phyloP scores from a whole-genome alignment of 2,329 filamentous ascomycete genomes.

The Sarocladium kiliense region DNA sequence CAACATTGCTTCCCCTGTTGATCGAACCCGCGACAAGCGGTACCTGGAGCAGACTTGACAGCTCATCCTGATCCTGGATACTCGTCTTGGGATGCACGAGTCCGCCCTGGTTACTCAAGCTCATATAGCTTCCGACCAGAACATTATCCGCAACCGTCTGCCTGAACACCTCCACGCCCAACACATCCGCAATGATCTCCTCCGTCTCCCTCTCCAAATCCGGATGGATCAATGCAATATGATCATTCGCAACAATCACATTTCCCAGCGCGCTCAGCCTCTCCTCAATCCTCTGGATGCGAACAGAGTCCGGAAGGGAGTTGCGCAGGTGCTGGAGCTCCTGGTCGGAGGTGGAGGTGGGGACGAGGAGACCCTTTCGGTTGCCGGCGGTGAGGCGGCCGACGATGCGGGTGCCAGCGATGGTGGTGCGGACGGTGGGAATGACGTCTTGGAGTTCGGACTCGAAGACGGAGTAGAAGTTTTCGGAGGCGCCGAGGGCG shows the following conservation, averaged over 20 bases:
- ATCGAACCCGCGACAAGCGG: slow-evolving; percentile 91
- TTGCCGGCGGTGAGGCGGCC: slow-evolving; percentile 94
- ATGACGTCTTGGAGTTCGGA: slow-evolving; percentile 96
- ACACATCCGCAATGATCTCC: slow-evolving; percentile 94
- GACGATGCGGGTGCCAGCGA: slow-evolving; percentile 93
- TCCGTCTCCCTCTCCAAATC: slow-evolving; percentile 97
- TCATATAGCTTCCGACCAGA: slow-evolving; percentile 94
- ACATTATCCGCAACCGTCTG: slow-evolving; percentile 98
- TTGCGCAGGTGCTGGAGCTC: slow-evolving; percentile 97
- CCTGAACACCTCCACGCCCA: slow-evolving; percentile 83
- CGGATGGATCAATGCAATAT: slow-evolving; percentile 92
- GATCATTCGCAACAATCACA: slow-evolving; percentile 94
- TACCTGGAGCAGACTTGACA: slow-evolving; percentile 88
- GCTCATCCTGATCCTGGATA: slow-evolving; percentile 97
- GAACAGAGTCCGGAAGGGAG: slow-evolving; percentile 82
- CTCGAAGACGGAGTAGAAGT: slow-evolving; percentile 99
- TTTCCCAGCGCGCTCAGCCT: slow-evolving; percentile 92
- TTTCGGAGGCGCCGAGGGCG: slow-evolving; percentile 91
- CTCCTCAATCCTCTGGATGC: slow-evolving; percentile 97
- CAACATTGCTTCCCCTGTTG: slow-evolving; percentile 87
- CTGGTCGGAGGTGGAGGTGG: slow-evolving; percentile 94
- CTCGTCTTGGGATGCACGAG: slow-evolving; percentile 96
- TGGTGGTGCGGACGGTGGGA: slow-evolving; percentile 93
- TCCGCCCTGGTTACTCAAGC: slow-evolving; percentile 89
- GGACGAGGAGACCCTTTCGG: slow-evolving; percentile 92